Evolutionary conservation across 441 rosid species (phyloP), one percentile per base, ranked within the genome.

Genomic region (Breynia disticha): DNA sequence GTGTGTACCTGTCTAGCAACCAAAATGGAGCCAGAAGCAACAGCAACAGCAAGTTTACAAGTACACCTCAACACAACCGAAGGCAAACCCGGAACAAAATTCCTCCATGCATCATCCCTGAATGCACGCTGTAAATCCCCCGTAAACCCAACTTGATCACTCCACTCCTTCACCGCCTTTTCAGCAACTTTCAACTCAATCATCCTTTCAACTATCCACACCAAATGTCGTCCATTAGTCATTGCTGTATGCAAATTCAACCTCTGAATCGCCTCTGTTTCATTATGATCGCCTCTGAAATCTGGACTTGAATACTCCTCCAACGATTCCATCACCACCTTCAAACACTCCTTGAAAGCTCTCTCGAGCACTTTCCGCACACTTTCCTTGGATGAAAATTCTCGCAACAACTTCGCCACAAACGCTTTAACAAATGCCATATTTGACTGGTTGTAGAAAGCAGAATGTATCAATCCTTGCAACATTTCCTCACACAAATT

Each of bases 191-290:
- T 68, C 71, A 84, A 59, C 73, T 84, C 93, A 43, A 84, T 76
- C 93, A 84, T 84, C 75, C 93, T 76, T 81, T 84, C 88, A 55
- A 84, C 70, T 61, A 84, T n/a, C 88, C 93, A 84, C 57, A 74
- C 15, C 65, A 84, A 64, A 61, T 81, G 88, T 65, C 68, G 74
- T 59, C 82, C 79, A 44, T 72, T 74, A 0, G 84, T 76, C 81
- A 76, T 62, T 0, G 86, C 86, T n/a, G 69, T 79, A 56, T 84
- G 93, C 77, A 81, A 59, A 66, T 81, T 73, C 70, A 81, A 35
- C 70, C 93, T 63, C 75, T 84, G 86, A 22, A 79, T 81, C 0
- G 86, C 93, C 76, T 84, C 86, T 15, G 82, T 84, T 82, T 84
- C 93, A 39, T 77, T 78, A 49, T 79, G 76, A 46, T 79, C 82